Percentiles rank a stretch among this genome's conserved stretches.
phyloP scores from a whole-genome alignment of 2,329 filamentous ascomycete species.

The Aspergillus terreus region DNA sequence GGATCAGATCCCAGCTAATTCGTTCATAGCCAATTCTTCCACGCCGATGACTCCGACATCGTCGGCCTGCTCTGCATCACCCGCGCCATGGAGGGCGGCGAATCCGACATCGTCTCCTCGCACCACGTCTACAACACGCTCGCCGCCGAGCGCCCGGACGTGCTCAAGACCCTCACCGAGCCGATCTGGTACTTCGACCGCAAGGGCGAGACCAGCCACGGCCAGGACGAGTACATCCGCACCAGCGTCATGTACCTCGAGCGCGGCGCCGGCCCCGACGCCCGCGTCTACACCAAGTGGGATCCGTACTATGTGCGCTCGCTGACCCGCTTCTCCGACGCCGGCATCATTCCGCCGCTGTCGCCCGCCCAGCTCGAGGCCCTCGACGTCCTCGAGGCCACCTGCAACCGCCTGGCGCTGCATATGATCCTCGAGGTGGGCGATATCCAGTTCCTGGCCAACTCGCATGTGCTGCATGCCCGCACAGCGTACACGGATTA shows the following conservation, averaged over 20 bases:
- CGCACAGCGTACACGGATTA: conserved; percentile 75
- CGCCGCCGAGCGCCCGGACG: conserved; percentile 70
- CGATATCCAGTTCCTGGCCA: conserved; percentile 83
- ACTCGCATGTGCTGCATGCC: conserved; percentile 76
- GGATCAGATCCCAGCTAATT: too few relatives aligned
- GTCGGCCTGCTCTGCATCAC: conserved; percentile 81
- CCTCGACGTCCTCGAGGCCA: conserved; percentile 67
- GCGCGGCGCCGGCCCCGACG: conserved; percentile 50
- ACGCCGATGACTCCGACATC: conserved; percentile 77
- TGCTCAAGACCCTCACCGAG: conserved; percentile 68
- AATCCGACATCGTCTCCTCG: conserved; percentile 74
- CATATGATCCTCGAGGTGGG: conserved; percentile 86
- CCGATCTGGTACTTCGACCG: conserved; percentile 91
- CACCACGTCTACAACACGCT: conserved; percentile 81
- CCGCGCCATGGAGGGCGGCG: conserved; percentile 74
- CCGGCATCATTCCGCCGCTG: conserved; percentile 68
- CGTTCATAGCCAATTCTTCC: conserved; percentile 67
- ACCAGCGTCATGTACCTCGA: conserved; percentile 75
- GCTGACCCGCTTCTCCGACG: conserved; percentile 68
- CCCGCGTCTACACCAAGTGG: conserved; percentile 77
- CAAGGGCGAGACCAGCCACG: conserved; percentile 74
- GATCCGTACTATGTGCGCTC: conserved; percentile 85
- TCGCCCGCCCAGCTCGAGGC: conserved; percentile 67
- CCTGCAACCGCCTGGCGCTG: conserved; percentile 67
- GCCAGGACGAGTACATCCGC: conserved; percentile 70